Conservation (phyloP, 2,329 filamentous ascomycete genomes). For the Fusarium anguioides region DNA sequence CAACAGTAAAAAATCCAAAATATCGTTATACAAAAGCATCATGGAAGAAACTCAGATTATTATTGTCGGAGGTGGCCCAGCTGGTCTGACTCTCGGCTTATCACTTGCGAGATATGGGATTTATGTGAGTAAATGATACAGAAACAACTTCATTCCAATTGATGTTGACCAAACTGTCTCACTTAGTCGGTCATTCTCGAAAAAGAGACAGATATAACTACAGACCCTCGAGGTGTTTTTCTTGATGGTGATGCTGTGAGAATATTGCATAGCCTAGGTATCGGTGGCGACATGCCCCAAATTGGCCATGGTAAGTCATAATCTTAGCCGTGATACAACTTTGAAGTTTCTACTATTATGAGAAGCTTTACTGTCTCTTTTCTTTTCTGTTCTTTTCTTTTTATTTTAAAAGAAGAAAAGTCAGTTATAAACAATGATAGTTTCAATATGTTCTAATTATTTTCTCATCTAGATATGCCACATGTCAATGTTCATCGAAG, state of each 20-base stretch:
- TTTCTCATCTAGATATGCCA: not conserved
- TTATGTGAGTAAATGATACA: not conserved
- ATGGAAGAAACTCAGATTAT: not conserved
- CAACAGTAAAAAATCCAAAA: rapidly evolving
- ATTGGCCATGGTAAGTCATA: not conserved
- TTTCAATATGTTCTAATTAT: not conserved
- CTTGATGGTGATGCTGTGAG: not conserved
- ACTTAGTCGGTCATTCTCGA: not conserved
- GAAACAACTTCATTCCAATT: not conserved
- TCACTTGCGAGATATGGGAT: not conserved
- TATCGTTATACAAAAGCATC: too few species aligned
- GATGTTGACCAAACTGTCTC: not conserved
- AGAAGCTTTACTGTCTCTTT: too few species aligned
- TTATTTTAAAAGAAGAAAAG: too few species aligned
- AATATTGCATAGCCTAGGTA: not conserved
- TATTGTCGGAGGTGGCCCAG: not conserved
- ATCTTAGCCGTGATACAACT: too few species aligned
- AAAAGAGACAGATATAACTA: not conserved
- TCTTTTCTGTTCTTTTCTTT: too few species aligned
- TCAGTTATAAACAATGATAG: too few species aligned
- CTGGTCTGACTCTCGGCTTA: not conserved
- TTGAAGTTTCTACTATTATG: too few species aligned
- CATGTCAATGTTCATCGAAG: not conserved
- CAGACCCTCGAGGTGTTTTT: not conserved
- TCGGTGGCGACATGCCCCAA: not conserved